Evolutionary conservation across 2,329 filamentous ascomycete genomes (phyloP).

Genomic region (Hymenoscyphus occultus): DNA sequence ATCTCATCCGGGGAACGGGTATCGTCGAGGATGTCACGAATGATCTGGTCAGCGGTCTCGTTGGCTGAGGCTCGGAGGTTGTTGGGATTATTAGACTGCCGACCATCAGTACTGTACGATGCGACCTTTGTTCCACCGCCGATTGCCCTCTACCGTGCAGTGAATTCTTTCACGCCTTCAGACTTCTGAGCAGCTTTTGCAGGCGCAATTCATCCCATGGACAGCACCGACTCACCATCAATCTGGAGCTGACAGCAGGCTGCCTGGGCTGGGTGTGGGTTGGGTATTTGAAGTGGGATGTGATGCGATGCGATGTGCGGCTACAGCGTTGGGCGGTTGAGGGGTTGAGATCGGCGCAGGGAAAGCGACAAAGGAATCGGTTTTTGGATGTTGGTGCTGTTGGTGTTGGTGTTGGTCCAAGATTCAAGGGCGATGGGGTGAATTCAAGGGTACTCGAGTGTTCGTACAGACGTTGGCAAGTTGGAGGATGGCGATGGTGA

Average conservation of each 20-base stretch:
- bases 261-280: neutral
- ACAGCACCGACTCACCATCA: neutral
- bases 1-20: conserved; percentile 38
- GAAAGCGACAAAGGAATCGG: neutral
- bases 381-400: neutral
- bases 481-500: too few species aligned
- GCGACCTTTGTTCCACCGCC: neutral
- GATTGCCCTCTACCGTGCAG: neutral
- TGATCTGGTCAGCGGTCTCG: conserved; percentile 34
- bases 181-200: neutral
- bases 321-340: neutral
- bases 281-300: conserved; percentile 1
- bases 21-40: conserved; percentile 42
- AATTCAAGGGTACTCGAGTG: too few species aligned
- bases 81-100: conserved; percentile 33
- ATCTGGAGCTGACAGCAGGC: neutral
- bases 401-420: too few species aligned
- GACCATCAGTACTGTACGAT: neutral
- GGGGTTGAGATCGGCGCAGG: neutral
- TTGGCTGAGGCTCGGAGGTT: conserved; percentile 28
- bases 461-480: too few species aligned
- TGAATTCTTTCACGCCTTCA: neutral
- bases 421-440: too few species aligned
- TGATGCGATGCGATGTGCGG: neutral
- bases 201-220: neutral